A percentile compares a stretch with the other conserved stretches of the same genome.
These are phyloP conservation scores for Crassisporium funariophilum DNA, from an alignment of 768 basidiomycete species.

Conservation along the genomic window DNA sequence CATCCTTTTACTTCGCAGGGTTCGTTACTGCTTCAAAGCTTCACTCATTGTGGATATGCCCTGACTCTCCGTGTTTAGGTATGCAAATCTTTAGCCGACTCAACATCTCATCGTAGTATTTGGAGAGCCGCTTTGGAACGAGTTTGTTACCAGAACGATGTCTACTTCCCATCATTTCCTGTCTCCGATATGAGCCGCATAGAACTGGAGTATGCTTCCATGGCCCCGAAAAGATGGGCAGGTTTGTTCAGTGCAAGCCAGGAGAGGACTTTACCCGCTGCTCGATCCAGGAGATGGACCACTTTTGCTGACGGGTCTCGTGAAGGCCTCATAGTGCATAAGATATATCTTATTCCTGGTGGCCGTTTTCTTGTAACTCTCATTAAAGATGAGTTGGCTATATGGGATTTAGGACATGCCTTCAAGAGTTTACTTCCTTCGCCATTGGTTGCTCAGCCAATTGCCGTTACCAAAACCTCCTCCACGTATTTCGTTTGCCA, in stretches of 20 bases:
- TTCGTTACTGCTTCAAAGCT: background rate
- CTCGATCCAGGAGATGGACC: background rate
- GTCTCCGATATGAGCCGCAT: slow-evolving; percentile 6
- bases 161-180: slow-evolving; percentile 10
- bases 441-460: background rate
- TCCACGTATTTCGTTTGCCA: slow-evolving; percentile 4
- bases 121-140: slow-evolving; percentile 11
- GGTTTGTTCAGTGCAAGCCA: background rate
- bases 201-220: slow-evolving; percentile 12
- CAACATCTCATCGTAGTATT: slow-evolving; percentile 8
- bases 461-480: background rate
- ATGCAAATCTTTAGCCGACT: slow-evolving; percentile 10
- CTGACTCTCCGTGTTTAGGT: slow-evolving; percentile 13
- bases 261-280: background rate
- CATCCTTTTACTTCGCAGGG: slow-evolving; percentile 15
- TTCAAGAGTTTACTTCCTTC: too few relatives aligned
- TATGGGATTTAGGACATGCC: slow-evolving; percentile 14
- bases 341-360: slow-evolving; percentile 17
- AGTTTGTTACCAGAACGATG: slow-evolving; percentile 12
- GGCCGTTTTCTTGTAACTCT: slow-evolving; percentile 16
- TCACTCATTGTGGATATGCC: background rate
- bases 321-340: too few relatives aligned
- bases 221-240: slow-evolving; percentile 6
- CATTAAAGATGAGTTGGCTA: background rate
- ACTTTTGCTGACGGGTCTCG: too few relatives aligned